Evolutionary conservation across 108 stramenopile species (phyloP).

Genomic region (Mayamaea pseudoterrestris): DNA sequence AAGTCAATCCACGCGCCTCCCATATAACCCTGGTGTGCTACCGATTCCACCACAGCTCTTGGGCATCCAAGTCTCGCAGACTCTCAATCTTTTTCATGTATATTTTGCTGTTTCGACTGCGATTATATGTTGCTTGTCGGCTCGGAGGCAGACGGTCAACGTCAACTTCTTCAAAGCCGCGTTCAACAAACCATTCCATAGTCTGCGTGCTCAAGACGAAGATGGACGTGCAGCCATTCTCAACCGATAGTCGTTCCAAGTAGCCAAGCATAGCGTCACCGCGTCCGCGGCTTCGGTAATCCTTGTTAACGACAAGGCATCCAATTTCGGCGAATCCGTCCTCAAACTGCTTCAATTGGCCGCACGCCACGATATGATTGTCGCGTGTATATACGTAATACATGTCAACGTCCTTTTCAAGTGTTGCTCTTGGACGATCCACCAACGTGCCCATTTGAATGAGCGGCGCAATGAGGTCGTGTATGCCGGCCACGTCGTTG

Average conservation of each 20-base stretch:
- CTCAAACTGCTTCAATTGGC: slow-evolving; percentile 74
- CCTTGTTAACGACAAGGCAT: slow-evolving; percentile 80
- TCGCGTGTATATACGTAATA: slow-evolving; percentile 91
- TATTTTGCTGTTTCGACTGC: slow-evolving; percentile 59
- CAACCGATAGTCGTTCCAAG: slow-evolving; percentile 80
- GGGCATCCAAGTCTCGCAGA: slow-evolving; percentile 69
- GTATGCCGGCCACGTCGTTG: slow-evolving; percentile 74
- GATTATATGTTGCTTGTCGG: slow-evolving; percentile 69
- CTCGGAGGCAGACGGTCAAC: slow-evolving; percentile 63
- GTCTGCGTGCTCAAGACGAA: slow-evolving; percentile 92
- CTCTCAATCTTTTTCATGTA: slow-evolving; percentile 81
- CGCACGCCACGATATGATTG: slow-evolving; percentile 76
- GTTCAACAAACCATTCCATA: slow-evolving; percentile 95
- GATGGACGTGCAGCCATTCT: slow-evolving; percentile 48
- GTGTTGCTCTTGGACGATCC: slow-evolving; percentile 52
- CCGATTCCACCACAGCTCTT: slow-evolving; percentile 79
- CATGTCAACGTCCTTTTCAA: slow-evolving; percentile 69
- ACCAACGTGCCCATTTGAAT: slow-evolving; percentile 76
- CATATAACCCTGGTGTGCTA: too few species aligned
- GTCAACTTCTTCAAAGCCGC: slow-evolving; percentile 70
- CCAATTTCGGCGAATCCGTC: slow-evolving; percentile 87
- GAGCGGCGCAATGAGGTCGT: slow-evolving; percentile 79
- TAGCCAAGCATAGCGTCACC: slow-evolving; percentile 95
- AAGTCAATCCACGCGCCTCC: too few species aligned
- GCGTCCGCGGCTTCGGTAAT: slow-evolving; percentile 75